Evolutionary conservation across 2,329 filamentous ascomycete genomes (phyloP).

Genomic region (Fusarium piperis): DNA sequence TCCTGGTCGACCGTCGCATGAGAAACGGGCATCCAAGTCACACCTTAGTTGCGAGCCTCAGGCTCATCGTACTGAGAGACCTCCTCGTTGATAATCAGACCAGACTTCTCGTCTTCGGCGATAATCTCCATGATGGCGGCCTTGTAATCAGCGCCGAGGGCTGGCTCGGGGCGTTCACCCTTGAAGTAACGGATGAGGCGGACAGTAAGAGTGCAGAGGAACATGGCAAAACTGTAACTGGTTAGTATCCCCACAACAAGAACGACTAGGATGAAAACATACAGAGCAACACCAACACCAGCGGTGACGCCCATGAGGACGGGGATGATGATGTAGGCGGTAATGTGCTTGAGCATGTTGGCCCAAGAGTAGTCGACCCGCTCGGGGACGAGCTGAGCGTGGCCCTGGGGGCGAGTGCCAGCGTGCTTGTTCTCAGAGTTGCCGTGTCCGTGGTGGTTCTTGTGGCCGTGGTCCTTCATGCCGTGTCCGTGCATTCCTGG

Average conservation of each 20-base stretch:
- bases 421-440: slow-evolving; percentile 26
- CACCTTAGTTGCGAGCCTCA: slow-evolving; percentile 34
- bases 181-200: slow-evolving; percentile 65
- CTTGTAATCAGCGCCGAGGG: slow-evolving; percentile 42
- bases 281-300: slow-evolving; percentile 74
- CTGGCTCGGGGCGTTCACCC: slow-evolving; percentile 23
- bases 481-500: slow-evolving; percentile 33
- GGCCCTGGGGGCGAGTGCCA: slow-evolving; percentile 29
- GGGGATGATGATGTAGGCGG: slow-evolving; percentile 72
- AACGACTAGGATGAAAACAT: slow-evolving; percentile 43
- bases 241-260: slow-evolving; percentile 39
- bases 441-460: slow-evolving; percentile 23
- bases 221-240: slow-evolving; percentile 66
- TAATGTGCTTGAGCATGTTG: slow-evolving; percentile 63
- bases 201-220: slow-evolving; percentile 69
- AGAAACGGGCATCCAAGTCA: neutral
- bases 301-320: slow-evolving; percentile 74
- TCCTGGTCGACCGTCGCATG: neutral
- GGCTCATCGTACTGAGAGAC: slow-evolving; percentile 42
- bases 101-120: slow-evolving; percentile 60
- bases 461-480: slow-evolving; percentile 10
- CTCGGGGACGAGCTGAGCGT: slow-evolving; percentile 37
- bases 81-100: slow-evolving; percentile 56
- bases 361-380: slow-evolving; percentile 51
- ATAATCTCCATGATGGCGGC: slow-evolving; percentile 48